Conservation (phyloP, 2,329 filamentous ascomycete genomes). For the Lecanicillium sp. region DNA sequence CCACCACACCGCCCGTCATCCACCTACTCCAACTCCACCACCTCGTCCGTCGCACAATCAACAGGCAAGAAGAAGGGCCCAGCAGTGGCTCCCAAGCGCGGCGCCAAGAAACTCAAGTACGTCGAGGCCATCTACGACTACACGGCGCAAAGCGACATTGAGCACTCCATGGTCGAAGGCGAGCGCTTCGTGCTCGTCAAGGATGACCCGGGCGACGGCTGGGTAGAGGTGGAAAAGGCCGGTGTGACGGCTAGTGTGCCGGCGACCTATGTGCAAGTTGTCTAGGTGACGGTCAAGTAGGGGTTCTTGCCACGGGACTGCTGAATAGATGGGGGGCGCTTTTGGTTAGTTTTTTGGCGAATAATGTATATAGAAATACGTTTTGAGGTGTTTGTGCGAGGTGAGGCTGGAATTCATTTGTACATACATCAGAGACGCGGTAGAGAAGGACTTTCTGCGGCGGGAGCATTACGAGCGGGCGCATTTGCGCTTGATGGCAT, state of each 20-base stretch:
- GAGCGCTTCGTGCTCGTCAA: conserved; percentile 87
- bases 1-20: conserved; percentile 58
- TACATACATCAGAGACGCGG: too few relatives aligned
- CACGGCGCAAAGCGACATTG: conserved; percentile 71
- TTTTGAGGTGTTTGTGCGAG: too few relatives aligned
- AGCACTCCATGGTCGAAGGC: conserved; percentile 85
- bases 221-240: conserved; percentile 93
- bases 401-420: too few relatives aligned
- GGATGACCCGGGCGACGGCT: conserved; percentile 85
- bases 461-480: too few relatives aligned
- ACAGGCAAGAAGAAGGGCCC: conserved; percentile 76
- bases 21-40: conserved; percentile 64
- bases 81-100: conserved; percentile 80
- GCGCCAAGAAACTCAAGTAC: conserved; percentile 89
- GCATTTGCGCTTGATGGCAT: too few relatives aligned
- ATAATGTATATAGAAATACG: too few relatives aligned
- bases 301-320: too few relatives aligned
- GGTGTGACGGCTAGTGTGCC: conserved; percentile 83
- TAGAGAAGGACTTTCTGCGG: too few relatives aligned
- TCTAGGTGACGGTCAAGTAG: conserved; percentile 31
- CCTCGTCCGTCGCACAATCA: conserved; percentile 23
- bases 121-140: conserved; percentile 94
- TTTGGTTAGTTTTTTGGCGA: too few relatives aligned
- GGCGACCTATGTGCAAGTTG: conserved; percentile 81
- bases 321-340: too few relatives aligned